Base-by-base conservation (phyloP, 371 early-diverging fungal genomes). In the Vavraia culicis region DNA sequence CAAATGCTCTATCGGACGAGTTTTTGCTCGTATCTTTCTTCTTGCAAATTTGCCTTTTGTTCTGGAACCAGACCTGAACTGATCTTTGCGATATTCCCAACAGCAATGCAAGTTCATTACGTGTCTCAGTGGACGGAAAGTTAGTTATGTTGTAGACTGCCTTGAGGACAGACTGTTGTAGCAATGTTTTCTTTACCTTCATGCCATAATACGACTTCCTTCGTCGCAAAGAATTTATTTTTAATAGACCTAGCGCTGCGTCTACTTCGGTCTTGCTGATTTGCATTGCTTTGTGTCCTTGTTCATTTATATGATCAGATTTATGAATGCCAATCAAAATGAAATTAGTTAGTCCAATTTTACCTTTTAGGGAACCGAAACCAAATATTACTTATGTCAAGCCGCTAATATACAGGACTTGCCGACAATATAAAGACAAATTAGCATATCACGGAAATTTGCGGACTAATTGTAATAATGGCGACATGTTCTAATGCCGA, bases 51-150 rank as follows among this genome's bases (percentile, higher is more conserved):
- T 59, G 60, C 46, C 66, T 46, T 18, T 54, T 20, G 37, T 65
- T 65, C 35, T 65, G 62, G 41, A 65, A 65, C 66, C 66, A 65
- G 5, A 65, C 59, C 41, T 65, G 61, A 15, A 65, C 49, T 5
- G 55, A 31, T 34, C 59, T 34, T 10, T 16, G 14, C 10, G 50
- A 23, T 4, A 63, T 36, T 20, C 56, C 49, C 9, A 65, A 51
- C 15, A 65, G 23, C 14, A 61, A 27, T 0, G 62, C 58, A 11
- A 65, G 42, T 23, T 65, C 59, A n/a, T 37, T 43, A 38, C 62
- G 31, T 19, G 62, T 61, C 13, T 57, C 36, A 22, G 34, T 38
- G 13, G 61, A 53, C 7, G 66, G 66, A 50, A 52, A 65, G 10
- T 23, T 46, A 13, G 58, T 65, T 13, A 65, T 46, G 16, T 51